These are phyloP conservation scores for Puccinellia tenuiflora DNA, from an alignment of 176 grass and related monocot species.

Conservation along the genomic window DNA sequence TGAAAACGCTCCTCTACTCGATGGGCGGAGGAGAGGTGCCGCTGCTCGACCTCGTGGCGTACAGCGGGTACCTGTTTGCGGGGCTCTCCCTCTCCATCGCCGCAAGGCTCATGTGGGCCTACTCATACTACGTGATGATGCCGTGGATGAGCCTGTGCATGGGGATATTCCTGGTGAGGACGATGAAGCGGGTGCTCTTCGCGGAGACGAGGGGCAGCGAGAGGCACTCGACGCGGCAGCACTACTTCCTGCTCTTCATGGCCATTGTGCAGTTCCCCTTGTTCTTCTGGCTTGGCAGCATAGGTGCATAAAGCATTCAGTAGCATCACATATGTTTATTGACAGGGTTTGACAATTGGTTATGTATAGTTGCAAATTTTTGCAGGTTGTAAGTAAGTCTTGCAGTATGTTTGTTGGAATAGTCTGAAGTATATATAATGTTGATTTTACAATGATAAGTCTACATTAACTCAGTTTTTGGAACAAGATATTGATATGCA, in stretches of 20 bases:
- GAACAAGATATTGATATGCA: background rate
- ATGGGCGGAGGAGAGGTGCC: conserved; percentile 77
- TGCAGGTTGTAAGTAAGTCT: background rate
- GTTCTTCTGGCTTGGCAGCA: conserved; percentile 83
- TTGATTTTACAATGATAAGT: background rate
- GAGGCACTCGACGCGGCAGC: conserved; percentile 57
- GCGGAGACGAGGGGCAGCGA: conserved; percentile 61
- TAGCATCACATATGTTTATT: background rate
- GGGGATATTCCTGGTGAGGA: conserved; percentile 84
- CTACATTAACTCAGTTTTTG: background rate
- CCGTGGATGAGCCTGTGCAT: conserved; percentile 85
- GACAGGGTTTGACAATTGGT: background rate
- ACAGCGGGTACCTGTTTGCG: conserved; percentile 61
- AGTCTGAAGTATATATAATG: background rate
- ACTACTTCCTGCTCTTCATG: conserved; percentile 80
- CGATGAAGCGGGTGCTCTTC: conserved; percentile 80
- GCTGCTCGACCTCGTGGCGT: conserved; percentile 75
- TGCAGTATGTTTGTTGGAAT: background rate
- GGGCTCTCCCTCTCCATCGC: conserved; percentile 52
- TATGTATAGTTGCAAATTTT: background rate
- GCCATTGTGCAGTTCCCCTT: conserved; percentile 70
- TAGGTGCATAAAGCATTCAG: conserved; percentile 32
- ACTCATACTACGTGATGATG: conserved; percentile 55
- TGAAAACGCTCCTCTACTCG: conserved; percentile 65
- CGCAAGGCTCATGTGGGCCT: conserved; percentile 57